A percentile compares a stretch with the other conserved stretches of the same genome.
Evolutionary conservation across 75 land plant genomes (phyloP).

Genomic region (Ceratopteris richardii): DNA sequence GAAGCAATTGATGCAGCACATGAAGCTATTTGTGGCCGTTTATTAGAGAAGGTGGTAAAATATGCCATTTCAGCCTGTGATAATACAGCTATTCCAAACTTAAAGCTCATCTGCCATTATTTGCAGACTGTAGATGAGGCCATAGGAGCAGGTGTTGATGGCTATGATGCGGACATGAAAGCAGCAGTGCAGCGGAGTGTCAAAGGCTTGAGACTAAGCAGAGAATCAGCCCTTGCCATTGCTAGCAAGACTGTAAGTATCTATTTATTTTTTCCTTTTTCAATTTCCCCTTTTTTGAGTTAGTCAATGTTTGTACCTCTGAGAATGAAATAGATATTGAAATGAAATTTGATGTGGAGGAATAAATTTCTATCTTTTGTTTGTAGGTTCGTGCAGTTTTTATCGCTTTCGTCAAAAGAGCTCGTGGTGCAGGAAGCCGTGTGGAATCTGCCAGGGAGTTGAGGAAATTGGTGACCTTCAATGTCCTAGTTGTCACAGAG

Average conservation of each 20-base stretch:
- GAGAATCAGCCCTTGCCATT: constrained; percentile 74
- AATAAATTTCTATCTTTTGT: neutral
- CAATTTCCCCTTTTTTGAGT: neutral
- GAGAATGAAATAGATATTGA: neutral
- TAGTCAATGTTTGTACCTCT: neutral
- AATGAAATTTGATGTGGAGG: neutral
- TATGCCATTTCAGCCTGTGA: too few species aligned
- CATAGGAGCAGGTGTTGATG: constrained; percentile 74
- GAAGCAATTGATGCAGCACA: constrained; percentile 75
- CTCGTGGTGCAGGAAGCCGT: constrained; percentile 51
- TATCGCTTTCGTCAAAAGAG: constrained; percentile 50
- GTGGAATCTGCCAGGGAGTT: constrained; percentile 70
- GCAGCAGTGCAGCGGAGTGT: constrained; percentile 64
- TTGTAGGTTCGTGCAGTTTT: constrained; percentile 71
- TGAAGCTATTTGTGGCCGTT: constrained; percentile 82
- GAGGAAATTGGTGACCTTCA: constrained; percentile 83
- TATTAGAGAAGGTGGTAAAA: constrained; percentile 69
- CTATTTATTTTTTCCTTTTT: constrained; percentile 3
- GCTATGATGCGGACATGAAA: constrained; percentile 68
- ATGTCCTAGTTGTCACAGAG: constrained; percentile 68
- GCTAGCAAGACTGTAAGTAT: constrained; percentile 70
- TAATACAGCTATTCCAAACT: too few species aligned
- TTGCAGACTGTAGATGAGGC: constrained; percentile 77
- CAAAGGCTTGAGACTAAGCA: constrained; percentile 68
- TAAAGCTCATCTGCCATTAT: neutral